Base-by-base conservation (phyloP, 768 basidiomycete species). In the Floccularia luteovirens region DNA sequence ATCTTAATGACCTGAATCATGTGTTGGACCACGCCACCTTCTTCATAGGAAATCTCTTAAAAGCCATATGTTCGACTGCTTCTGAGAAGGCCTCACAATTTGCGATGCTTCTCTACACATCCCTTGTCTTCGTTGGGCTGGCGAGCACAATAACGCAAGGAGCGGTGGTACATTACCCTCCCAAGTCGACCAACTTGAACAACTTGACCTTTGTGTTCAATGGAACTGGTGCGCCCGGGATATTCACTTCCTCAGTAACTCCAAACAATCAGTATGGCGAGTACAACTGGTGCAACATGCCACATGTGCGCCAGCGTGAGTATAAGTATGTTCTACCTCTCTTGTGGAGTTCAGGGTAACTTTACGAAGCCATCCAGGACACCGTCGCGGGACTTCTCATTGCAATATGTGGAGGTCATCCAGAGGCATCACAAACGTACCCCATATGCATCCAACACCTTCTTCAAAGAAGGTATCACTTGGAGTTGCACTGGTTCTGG, bases 261-360 rank as follows among this genome's bases (percentile, higher is more conserved):
- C 64, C 70, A 1, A 48, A 64, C 25, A 39, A 56, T 2, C 45
- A 46, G 6, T 74, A 74, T 57, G 72, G 70, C 0, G 53, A 51
- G 14, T 74, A 71, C 42, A 72, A 72, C 43, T 72, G 70, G 71
- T 74, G 73, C 37, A 74, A 72, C 44, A 74, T 75, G 73, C 72
- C 73, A 2, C 73, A 74, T 56, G 70, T 69, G 1, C 55, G 70
- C 39, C 35, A 39, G 19, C 53, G 45, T 41, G 70, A 72, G 49
- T 74, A 74, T 54, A 62, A 60, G 73, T 72, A 34, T 11, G 63
- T 53, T 33, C 28, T 33, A n/a, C 19, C 11, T 17, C 23, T 20
- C 27, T 27, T 17, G 25, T 17, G 12, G 6, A 11, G 17, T 31
- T 30, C 8, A 17, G 32, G 11, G 12, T 34, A 20, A 17, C 23